A percentile compares a stretch with the other conserved stretches of the same genome.
These are phyloP conservation scores for Tolypocladium paradoxum DNA, from an alignment of 2,329 filamentous ascomycete species.

Conservation along the genomic window DNA sequence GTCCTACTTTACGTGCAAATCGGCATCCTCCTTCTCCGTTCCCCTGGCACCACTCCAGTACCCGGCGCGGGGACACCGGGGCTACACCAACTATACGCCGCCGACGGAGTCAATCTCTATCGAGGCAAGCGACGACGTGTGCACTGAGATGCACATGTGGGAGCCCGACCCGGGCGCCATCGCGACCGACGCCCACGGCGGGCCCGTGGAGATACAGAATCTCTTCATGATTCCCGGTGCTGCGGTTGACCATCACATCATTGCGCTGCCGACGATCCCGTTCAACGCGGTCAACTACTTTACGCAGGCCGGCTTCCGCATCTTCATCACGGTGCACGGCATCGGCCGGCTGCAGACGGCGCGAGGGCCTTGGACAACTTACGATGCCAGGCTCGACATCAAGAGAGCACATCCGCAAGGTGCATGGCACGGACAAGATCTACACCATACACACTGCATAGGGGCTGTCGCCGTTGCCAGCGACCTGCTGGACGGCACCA, in stretches of 20 bases:
- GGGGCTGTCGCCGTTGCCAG: constrained; percentile 47
- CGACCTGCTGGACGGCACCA: constrained; percentile 51
- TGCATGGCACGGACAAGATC: constrained; percentile 25
- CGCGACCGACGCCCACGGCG: constrained; percentile 12
- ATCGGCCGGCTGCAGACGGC: constrained; percentile 42
- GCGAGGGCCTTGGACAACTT: constrained; percentile 45
- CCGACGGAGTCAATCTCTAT: constrained; percentile 33
- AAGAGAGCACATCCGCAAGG: constrained; percentile 38
- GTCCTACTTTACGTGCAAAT: constrained; percentile 44
- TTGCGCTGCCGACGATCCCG: constrained; percentile 50
- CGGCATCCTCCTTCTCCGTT: constrained; percentile 39
- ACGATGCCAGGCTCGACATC: constrained; percentile 49
- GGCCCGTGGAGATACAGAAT: constrained; percentile 22
- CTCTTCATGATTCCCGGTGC: constrained; percentile 54
- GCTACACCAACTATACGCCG: constrained; percentile 41
- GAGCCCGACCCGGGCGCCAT: constrained; percentile 32
- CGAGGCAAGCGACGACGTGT: constrained; percentile 39
- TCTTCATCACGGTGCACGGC: constrained; percentile 47
- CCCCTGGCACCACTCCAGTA: constrained; percentile 48
- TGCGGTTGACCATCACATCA: constrained; percentile 53
- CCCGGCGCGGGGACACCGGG: constrained; percentile 33
- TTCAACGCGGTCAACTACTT: constrained; percentile 55
- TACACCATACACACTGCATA: constrained; percentile 55
- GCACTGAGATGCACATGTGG: constrained; percentile 45
- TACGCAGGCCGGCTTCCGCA: constrained; percentile 46